Evolutionary conservation across 177 flowering plant species (phyloP).

Genomic region (Vitis hybrid): DNA sequence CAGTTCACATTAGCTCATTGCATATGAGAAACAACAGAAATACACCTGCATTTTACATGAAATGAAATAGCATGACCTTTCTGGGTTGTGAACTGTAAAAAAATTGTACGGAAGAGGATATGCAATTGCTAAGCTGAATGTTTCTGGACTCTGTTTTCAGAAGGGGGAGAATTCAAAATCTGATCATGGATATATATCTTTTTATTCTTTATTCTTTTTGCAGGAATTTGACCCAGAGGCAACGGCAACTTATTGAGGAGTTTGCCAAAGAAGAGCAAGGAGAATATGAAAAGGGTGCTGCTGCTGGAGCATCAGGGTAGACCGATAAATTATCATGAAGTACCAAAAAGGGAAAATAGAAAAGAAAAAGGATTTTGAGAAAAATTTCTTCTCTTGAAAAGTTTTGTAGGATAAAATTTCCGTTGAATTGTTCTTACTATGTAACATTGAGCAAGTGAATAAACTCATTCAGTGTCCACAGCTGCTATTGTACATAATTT

Average conservation of each 20-base stretch:
- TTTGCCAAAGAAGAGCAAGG: slow-evolving; percentile 83
- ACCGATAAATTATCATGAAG: not conserved
- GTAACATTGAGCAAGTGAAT: not conserved
- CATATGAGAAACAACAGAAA: no score
- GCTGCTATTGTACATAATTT: no score
- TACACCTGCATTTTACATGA: no score
- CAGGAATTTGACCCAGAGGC: slow-evolving; percentile 79
- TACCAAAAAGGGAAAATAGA: not conserved
- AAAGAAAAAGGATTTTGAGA: not conserved
- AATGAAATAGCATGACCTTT: no score
- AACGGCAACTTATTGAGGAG: slow-evolving; percentile 73
- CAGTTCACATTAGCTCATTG: no score
- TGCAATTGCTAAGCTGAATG: no score
- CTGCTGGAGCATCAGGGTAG: slow-evolving; percentile 68
- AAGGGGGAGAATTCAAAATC: no score
- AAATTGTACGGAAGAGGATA: no score
- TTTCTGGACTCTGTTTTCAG: no score
- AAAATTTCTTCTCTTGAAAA: not conserved
- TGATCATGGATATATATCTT: no score
- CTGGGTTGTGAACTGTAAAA: no score
- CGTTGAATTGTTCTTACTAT: not conserved
- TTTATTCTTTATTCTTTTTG: not conserved
- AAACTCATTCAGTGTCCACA: no score
- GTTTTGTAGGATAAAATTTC: slow-evolving; percentile 19
- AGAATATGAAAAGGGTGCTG: slow-evolving; percentile 51